These are phyloP conservation scores for Astragalus membranaceus DNA, from an alignment of 306 rosid species.

Conservation along the genomic window DNA sequence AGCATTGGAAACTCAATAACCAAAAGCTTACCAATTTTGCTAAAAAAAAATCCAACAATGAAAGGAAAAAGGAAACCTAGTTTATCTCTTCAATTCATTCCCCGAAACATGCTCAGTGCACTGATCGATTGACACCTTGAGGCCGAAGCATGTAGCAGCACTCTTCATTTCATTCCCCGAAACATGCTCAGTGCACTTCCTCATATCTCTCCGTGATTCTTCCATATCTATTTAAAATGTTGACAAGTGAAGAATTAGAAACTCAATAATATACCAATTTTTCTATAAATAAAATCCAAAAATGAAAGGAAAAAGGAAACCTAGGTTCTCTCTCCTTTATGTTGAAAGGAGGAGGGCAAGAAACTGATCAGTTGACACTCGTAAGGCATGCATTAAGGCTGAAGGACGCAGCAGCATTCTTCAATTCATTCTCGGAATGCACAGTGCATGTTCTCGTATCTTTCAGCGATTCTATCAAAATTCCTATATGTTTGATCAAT, in stretches of 20 bases:
- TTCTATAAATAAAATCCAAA: background rate
- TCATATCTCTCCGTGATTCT: background rate
- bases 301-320: conserved; percentile 9
- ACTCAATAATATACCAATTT: conserved; percentile 9
- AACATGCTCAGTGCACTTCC: conserved; percentile 39
- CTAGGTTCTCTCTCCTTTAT: conserved; percentile 13
- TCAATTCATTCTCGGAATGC: too few relatives aligned
- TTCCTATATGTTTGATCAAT: too few relatives aligned
- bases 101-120: too few relatives aligned
- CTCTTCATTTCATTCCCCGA: too few relatives aligned
- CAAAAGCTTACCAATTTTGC: too few relatives aligned
- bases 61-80: conserved; percentile 12
- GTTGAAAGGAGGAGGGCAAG: background rate
- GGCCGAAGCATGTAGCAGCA: conserved; percentile 77
- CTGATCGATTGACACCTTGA: conserved; percentile 55
- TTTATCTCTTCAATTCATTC: conserved; percentile 20
- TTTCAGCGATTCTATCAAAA: too few relatives aligned
- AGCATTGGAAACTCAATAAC: too few relatives aligned
- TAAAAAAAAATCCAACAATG: background rate
- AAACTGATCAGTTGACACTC: conserved; percentile 44
- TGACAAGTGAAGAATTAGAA: conserved; percentile 4
- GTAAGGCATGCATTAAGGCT: too few relatives aligned
- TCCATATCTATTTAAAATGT: conserved; percentile 8
- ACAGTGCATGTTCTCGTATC: too few relatives aligned
- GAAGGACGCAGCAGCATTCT: too few relatives aligned